These are phyloP conservation scores for Entomortierella parvispora DNA, from an alignment of 192 early-diverging fungal genomes.

Conservation along the genomic window DNA sequence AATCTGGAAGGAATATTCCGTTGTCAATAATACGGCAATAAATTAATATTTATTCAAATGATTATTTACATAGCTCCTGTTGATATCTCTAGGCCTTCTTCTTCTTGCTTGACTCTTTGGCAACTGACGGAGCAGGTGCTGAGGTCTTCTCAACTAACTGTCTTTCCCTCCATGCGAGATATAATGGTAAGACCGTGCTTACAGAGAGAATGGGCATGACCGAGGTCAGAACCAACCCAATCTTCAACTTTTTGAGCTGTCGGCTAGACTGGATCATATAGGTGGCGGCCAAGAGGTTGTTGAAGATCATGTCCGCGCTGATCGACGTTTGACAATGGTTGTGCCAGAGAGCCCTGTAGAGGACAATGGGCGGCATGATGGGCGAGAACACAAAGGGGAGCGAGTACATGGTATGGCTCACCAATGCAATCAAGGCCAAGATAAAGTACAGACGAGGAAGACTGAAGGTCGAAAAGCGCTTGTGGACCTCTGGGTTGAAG, in stretches of 20 bases:
- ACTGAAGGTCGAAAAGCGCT: constrained; percentile 16
- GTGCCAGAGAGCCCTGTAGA: constrained; percentile 35
- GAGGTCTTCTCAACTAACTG: constrained; percentile 13
- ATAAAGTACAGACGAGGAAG: constrained; percentile 35
- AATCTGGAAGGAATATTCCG: no score
- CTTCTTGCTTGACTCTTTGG: background rate
- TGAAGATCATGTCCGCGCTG: constrained; percentile 45
- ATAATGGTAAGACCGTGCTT: constrained; percentile 37
- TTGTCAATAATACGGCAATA: background rate
- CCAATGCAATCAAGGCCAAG: constrained; percentile 24
- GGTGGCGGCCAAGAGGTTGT: constrained; percentile 30
- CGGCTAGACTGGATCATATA: constrained; percentile 44
- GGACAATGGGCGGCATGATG: constrained; percentile 27
- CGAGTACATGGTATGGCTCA: constrained; percentile 33
- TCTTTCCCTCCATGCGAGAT: constrained; percentile 42
- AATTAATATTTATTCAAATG: background rate
- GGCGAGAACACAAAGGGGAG: constrained; percentile 39
- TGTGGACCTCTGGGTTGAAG: constrained; percentile 31
- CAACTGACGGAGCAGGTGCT: background rate
- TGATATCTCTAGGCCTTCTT: constrained; percentile 1
- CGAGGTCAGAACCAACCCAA: constrained; percentile 17
- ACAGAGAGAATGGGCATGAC: constrained; percentile 37
- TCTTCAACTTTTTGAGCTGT: constrained; percentile 23
- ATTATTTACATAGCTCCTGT: no score
- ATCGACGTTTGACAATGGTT: constrained; percentile 52